phyloP scores from a whole-genome alignment of 495 filamentous ascomycete species.

The Achaetomiella virescens region DNA sequence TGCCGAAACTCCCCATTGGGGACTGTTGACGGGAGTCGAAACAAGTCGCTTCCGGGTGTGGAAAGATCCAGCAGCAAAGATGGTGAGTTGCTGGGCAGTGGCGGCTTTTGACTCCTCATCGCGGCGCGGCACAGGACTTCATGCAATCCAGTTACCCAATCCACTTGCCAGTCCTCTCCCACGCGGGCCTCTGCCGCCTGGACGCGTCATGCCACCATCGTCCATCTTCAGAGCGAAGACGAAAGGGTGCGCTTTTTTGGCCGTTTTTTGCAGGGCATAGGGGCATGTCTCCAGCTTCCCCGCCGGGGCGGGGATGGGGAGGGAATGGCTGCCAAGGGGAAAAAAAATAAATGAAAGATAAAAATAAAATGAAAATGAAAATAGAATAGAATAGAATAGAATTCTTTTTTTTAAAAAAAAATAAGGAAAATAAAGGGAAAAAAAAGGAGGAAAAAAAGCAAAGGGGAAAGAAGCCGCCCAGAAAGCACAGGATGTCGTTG shows the following conservation, averaged over 20 bases:
- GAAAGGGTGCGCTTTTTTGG: slow-evolving; percentile 1
- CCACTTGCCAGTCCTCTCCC: not conserved
- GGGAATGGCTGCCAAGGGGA: no score
- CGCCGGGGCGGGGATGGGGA: no score
- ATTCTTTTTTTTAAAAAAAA: no score
- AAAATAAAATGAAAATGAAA: no score
- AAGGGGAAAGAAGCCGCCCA: not conserved
- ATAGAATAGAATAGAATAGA: no score
- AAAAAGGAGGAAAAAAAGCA: not conserved
- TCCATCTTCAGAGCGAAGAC: slow-evolving; percentile 2
- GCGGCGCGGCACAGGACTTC: not conserved
- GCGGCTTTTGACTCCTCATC: not conserved
- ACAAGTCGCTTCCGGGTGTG: not conserved
- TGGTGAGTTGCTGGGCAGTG: not conserved
- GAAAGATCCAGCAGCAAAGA: not conserved
- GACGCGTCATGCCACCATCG: slow-evolving; percentile 2
- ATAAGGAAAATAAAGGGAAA: no score
- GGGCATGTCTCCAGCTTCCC: not conserved
- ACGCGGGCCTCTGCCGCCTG: not conserved
- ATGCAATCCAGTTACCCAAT: not conserved
- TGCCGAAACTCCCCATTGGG: not conserved
- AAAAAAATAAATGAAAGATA: no score
- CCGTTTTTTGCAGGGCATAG: not conserved
- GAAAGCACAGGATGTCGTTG: not conserved
- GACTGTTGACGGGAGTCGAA: not conserved